These are phyloP conservation scores for Hypoxylon sp. DNA, from an alignment of 2,329 filamentous ascomycete species.

Conservation along the genomic window DNA sequence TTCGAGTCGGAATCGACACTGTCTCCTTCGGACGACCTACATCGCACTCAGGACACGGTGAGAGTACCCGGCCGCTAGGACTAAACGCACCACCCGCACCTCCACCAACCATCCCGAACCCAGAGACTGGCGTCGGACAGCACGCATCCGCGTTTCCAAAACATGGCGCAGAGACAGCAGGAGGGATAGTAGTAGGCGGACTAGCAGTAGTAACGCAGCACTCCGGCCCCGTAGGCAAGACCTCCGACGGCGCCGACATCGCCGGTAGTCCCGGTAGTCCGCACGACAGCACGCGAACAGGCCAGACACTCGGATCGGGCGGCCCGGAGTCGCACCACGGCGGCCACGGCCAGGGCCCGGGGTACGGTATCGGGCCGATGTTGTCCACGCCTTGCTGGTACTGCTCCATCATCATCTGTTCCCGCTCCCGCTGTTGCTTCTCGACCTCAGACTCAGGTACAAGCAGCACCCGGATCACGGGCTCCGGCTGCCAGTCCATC, in stretches of 20 bases:
- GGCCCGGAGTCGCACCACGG: slow-evolving; percentile 5
- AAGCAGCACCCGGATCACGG: slow-evolving; percentile 49
- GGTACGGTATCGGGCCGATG: slow-evolving; percentile 11
- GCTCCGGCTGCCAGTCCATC: slow-evolving; percentile 56
- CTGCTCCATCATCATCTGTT: background rate
- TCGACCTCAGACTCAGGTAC: background rate
- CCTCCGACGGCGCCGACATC: background rate
- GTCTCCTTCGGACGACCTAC: background rate
- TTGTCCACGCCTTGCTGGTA: slow-evolving; percentile 1
- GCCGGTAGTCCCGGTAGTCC: background rate
- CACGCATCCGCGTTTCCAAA: no score
- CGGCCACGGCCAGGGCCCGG: slow-evolving; percentile 41
- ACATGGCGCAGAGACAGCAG: background rate
- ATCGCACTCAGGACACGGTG: background rate
- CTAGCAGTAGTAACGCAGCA: background rate
- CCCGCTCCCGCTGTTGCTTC: background rate
- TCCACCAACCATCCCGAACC: slow-evolving; percentile 19
- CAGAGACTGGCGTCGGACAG: slow-evolving; percentile 5
- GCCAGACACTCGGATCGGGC: background rate
- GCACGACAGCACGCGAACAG: background rate
- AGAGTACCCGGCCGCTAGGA: background rate
- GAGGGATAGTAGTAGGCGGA: background rate
- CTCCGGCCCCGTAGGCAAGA: background rate
- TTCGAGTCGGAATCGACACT: background rate
- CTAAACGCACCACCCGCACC: slow-evolving; percentile 2